Base-by-base conservation (phyloP, 1,139 yeast genomes). In the Magnusiomyces sp. region DNA sequence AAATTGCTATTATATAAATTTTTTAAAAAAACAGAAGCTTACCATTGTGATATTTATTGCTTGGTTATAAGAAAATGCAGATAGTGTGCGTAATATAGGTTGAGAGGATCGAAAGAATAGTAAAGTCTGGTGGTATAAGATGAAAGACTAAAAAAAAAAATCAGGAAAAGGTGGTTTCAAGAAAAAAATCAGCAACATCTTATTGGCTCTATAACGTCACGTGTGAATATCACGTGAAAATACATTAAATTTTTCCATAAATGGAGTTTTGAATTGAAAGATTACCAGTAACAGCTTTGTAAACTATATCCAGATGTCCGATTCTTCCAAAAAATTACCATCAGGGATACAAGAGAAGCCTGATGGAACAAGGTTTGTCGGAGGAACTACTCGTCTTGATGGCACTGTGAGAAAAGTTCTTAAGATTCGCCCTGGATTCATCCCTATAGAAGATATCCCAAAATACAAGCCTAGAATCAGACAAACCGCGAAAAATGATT, bases 401-500 rank as follows among this genome's bases (percentile, higher is more conserved):
- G 76, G 75, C 0, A 54, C 72, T 0, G 63, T 65, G 29, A 53
- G 75, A 37, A 65, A 63, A 48, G 55, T 58, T 4, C 53, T 66
- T 20, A 67, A 62, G 44, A 63, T 71, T 11, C 57, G 72, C 23
- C 72, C 72, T 0, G 75, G 75, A 0, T 72, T 51, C 51, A 56
- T 60, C 1, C 72, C 74, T 4, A 51, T 54, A 11, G 75, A 70
- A 41, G 73, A 71, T 40, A 60, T 63, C 13, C 60, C 66, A 34
- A 59, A 62, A 49, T 70, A 67, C 53, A 61, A 60, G 2, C 63
- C 65, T 2, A 44, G 59, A 43, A 59, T 54, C 11, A 52, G 51
- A 41, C 48, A 59, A 43, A 19, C 13, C 5, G 38, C 38, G 5
- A n/a, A 34, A 34, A 34, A 4, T 34, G 38, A 5, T 34, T 5